Conservation (phyloP, 495 filamentous ascomycete species). For the Tuber brumale region DNA sequence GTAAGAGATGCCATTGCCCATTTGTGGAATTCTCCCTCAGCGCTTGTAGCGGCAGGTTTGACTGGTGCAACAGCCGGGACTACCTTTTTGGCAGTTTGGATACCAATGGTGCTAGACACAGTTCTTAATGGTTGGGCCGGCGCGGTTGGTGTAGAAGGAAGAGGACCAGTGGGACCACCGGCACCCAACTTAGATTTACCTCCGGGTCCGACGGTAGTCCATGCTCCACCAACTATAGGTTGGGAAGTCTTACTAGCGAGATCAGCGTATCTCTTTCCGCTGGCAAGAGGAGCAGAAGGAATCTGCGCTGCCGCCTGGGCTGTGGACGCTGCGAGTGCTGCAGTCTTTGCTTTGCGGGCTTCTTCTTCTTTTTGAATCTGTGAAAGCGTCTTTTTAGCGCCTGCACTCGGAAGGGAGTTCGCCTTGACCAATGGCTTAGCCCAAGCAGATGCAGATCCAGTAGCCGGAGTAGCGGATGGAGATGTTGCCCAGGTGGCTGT, state of each 20-base stretch:
- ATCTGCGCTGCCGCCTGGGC: slow-evolving; percentile 51
- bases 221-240: slow-evolving; percentile 55
- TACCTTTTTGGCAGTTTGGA: slow-evolving; percentile 41
- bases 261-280: slow-evolving; percentile 89
- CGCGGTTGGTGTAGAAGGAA: slow-evolving; percentile 45
- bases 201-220: slow-evolving; percentile 93
- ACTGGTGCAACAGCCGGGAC: slow-evolving; percentile 40
- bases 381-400: slow-evolving; percentile 79
- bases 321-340: slow-evolving; percentile 53
- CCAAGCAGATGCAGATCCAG: slow-evolving; percentile 55
- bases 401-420: slow-evolving; percentile 45
- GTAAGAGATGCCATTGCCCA: slow-evolving; percentile 75
- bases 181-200: slow-evolving; percentile 67
- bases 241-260: slow-evolving; percentile 71
- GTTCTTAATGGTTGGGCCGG: slow-evolving; percentile 55
- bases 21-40: slow-evolving; percentile 82
- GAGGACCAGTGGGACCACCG: slow-evolving; percentile 53
- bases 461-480: slow-evolving; percentile 49
- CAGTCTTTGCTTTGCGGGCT: slow-evolving; percentile 63
- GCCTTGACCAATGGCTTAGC: slow-evolving; percentile 51
- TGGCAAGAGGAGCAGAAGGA: slow-evolving; percentile 47
- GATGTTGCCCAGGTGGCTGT: slow-evolving; percentile 89
- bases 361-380: slow-evolving; percentile 98
- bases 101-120: slow-evolving; percentile 45
- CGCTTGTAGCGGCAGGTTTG: slow-evolving; percentile 53